phyloP scores from a whole-genome alignment of 2,329 filamentous ascomycete species.

The Erysiphe pisi region DNA sequence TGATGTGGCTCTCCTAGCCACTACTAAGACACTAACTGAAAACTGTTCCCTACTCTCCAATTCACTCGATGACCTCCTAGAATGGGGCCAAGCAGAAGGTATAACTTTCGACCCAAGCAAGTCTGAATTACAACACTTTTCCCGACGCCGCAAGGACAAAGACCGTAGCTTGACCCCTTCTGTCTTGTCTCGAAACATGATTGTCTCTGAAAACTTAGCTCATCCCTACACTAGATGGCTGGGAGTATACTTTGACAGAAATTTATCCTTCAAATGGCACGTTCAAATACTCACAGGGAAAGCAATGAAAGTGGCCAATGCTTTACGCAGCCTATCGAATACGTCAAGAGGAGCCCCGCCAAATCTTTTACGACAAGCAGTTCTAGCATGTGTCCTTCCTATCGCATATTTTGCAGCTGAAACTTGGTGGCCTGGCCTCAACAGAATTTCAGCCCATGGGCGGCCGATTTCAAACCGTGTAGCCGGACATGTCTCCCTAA shows the following conservation, averaged over 20 bases:
- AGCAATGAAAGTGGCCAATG: not conserved
- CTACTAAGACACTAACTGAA: not conserved
- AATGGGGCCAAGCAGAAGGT: not conserved
- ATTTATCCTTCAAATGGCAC: not conserved
- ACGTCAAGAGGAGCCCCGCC: no score
- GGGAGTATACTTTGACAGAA: not conserved
- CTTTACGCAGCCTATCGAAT: no score
- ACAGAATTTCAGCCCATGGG: no score
- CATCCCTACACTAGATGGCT: not conserved
- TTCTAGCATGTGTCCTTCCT: no score
- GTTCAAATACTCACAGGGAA: not conserved
- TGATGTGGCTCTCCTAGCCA: not conserved
- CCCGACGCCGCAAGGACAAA: not conserved
- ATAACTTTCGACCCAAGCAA: constrained; percentile 15
- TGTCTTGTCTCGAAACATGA: not conserved
- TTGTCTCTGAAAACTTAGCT: not conserved
- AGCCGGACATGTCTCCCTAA: no score
- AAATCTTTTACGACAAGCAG: no score
- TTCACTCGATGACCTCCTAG: not conserved
- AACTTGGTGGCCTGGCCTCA: no score
- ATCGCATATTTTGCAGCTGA: no score
- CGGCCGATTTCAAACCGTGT: no score
- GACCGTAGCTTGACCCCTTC: not conserved
- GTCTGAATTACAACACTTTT: constrained; percentile 6
- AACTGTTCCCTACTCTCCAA: not conserved